Base-by-base conservation (phyloP, 1,139 yeast genomes). In the Taphrina deformans region DNA sequence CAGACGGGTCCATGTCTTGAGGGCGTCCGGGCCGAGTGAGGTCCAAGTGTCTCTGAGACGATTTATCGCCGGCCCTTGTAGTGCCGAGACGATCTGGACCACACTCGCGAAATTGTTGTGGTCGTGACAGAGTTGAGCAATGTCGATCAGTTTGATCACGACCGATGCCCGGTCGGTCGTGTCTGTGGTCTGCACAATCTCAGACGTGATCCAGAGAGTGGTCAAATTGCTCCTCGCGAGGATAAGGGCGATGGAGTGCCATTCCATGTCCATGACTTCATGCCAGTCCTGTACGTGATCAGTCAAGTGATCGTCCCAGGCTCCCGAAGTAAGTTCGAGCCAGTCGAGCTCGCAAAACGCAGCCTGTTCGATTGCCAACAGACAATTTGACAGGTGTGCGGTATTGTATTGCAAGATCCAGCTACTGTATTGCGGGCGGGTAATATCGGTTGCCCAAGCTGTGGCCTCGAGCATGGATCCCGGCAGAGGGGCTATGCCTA, bases 301-400 rank as follows among this genome's bases (percentile, higher is more conserved):
- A 14, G 35, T 23, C 35, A 48, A 2, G 53, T 27, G 48, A 44
- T 26, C 16, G 87, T 65, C 65, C 92, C 81, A 63, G 92, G 79
- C 71, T 90, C 97, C 48, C 9, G 48, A 53, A 3, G 48, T 38
- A 46, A 53, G 27, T 24, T 53, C 58, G 72, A 86, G 87, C 98
- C 98, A 92, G 74, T 92, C 98, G 55, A 93, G 82, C 71, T 90
- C 97, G 64, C 85, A 83, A 40, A 92, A 75, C 62, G 92, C 83
- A 74, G 92, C 98, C 65, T 86, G 80, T 74, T 93, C 99, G 69
- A 93, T 88, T 62, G 88, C 74, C 0, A 98, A 92, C 75, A 93
- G 80, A 72, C 92, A 97, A 66, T 85, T 82, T 4, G 96, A 90
- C 46, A 93, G 77, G 0, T 82, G 77, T 63, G 79, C 76, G 0